A percentile compares a stretch with the other conserved stretches of the same genome.
Evolutionary conservation across 352 stramenopile species (phyloP).

Genomic region (Thalassiosira delicatula): DNA sequence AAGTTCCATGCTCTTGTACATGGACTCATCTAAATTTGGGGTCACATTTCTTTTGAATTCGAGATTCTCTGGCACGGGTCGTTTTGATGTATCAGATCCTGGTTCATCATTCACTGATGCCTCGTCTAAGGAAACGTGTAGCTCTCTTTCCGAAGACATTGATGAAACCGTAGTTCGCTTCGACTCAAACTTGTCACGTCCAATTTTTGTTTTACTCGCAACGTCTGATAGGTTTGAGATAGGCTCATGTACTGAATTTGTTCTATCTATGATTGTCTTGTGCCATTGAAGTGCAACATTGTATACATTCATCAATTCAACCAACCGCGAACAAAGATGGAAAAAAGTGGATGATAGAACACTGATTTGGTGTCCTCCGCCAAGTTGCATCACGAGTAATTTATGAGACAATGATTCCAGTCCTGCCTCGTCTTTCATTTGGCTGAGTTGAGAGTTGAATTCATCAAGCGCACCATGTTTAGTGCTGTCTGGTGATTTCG

Average conservation of each 20-base stretch:
- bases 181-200: constrained; percentile 11
- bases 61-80: constrained; percentile 31
- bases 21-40: constrained; percentile 29
- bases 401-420: constrained; percentile 51
- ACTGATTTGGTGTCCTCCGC: constrained; percentile 28
- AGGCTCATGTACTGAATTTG: constrained; percentile 2
- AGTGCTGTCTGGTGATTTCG: neutral
- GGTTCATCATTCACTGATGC: constrained; percentile 15
- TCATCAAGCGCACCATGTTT: constrained; percentile 20
- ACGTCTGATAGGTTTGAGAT: neutral
- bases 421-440: constrained; percentile 36
- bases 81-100: constrained; percentile 13
- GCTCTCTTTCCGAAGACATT: constrained; percentile 53
- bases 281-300: too few species aligned
- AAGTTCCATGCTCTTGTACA: constrained; percentile 35
- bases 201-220: constrained; percentile 4
- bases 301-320: too few species aligned
- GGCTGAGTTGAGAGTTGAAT: constrained; percentile 19
- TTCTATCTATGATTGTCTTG: constrained; percentile 26
- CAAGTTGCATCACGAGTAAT: constrained; percentile 29
- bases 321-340: too few species aligned
- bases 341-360: constrained; percentile 49
- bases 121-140: constrained; percentile 26
- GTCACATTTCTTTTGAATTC: constrained; percentile 33
- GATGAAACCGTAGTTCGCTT: constrained; percentile 42